Base-by-base conservation (phyloP, 257 asterid species). In the Jasminum sambac region DNA sequence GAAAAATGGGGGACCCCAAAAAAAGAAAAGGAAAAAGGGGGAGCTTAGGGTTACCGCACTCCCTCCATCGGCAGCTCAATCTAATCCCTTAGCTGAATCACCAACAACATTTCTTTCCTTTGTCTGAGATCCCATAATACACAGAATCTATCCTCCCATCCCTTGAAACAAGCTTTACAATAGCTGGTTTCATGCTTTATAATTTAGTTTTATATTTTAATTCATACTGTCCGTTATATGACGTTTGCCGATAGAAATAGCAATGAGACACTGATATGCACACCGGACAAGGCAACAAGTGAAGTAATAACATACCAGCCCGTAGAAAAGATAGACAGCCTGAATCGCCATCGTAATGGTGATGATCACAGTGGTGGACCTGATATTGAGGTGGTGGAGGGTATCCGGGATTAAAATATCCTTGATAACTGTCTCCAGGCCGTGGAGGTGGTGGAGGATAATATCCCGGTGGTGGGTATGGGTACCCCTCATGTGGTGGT, bases 361-460 rank as follows among this genome's bases (percentile, higher is more conserved):
- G 78, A 81, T 87, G 90, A 8, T 85, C 86, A 44, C 73, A 80
- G 41, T 82, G 86, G 82, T 81, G 67, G 57, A 76, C 86, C 63
- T 75, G 79, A 30, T 81, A 68, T 0, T 88, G 86, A 0, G 79
- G 86, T 2, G 81, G 87, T 0, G 80, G 88, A 11, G 81, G 84
- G 30, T 68, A 80, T 5, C 84, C 83, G 30, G 78, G 89, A 76
- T 81, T 71, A 81, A 89, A 89, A 71, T 87, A 89, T 23, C 85
- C 94, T 77, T 89, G 96, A 74, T 89, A 89, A 66, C 85, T 85
- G 24, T 80, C 86, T 7, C 69, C 85, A 25, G 79, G 79, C 66
- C 71, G 83, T 12, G 80, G 83, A 5, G 80, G 86, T 25, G 84
- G 86, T 25, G 84, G 88, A 0, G 90, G 88, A 74, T 85, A 84